Base-by-base conservation (phyloP, 352 stramenopile genomes). In the Lagenidium sp. region DNA sequence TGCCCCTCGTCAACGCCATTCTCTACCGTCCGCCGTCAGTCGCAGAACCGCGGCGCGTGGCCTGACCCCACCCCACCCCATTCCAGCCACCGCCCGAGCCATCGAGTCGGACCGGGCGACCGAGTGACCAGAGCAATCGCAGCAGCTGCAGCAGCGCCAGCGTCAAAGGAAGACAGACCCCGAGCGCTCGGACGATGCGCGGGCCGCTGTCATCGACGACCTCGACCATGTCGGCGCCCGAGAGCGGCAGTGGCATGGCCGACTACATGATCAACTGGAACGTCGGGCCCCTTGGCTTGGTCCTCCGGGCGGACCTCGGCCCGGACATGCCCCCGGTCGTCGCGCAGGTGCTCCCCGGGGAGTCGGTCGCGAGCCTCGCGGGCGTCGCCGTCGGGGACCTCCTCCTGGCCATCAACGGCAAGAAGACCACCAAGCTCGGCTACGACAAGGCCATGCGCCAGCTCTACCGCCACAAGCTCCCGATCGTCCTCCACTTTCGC, bases 211-310 rank as follows among this genome's bases (percentile, higher is more conserved):
- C 39, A 45, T 34, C 23, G 39, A 25, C 21, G 20, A 11, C 6
- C 22, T 15, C 22, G 21, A 15, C 11, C 7, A n/a, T 15, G 15
- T 21, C 24, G 39, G 11, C 39, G 18, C 7, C 22, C 47, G 54
- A 59, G 42, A n/a, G n/a, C n/a, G n/a, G n/a, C n/a, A n/a, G n/a
- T n/a, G n/a, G n/a, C n/a, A 63, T 60, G 75, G 65, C 81, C 50
- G 77, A 90, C 48, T 90, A 85, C 62, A 72, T 86, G 37, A 87
- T 90, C 59, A 87, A 90, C 52, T 90, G 77, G 77, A 84, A 90
- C 52, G 68, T 71, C 11, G 77, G 77, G 0, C 77, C 77, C 21
- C 63, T 90, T n/a, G 77, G 77, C 30, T 60, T 90, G 24, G 70
- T 87, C 37, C 55, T 90, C 46, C 74, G 72, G 12, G 70, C 77